Evolutionary conservation across 2,329 filamentous ascomycete species (phyloP), one percentile per base, ranked within the genome.

Genomic region (Xylogone sp.): DNA sequence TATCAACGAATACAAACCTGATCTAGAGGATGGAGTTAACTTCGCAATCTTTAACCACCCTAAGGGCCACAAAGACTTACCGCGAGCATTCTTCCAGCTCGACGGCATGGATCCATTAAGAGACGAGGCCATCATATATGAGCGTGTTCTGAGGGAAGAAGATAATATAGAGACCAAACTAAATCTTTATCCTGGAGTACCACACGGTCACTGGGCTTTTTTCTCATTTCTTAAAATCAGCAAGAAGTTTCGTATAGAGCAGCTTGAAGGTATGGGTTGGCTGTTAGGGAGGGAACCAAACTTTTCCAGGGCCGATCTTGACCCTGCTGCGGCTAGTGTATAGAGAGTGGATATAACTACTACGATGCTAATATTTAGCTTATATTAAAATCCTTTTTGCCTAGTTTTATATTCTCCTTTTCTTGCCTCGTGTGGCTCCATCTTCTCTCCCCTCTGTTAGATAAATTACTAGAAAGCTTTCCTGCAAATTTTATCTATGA

Each of bases 81-180:
- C 76, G 3, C 68, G 65, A 2, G 69, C 73, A 0, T 81, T 78
- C 59, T 63, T 82, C 1, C 75, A 79, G 57, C 67, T 79, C 0
- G 72, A 69, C 53, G 78, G 77, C 12, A 53, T 75, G 52, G 79
- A 82, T 59, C 72, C 72, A 0, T 54, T 77, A 2, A 64, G 79
- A 3, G 79, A 83, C 52, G 78, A 81, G 49, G 75, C 66, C 0
- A 54, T 82, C 44, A 72, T 81, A 0, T 82, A 80, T 55, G 77
- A 79, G 55, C 62, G 69, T 42, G 59, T 75, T 2, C 58, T 82
- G 52, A 64, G 69, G 29, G 72, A 75, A 50, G 69, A 74, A 29
- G n/a, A 29, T 45, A 21, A 21, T 45, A 27, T 45, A 16, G 43
- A 45, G 43, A 45, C 43, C 9, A 45, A 45, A 45, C 18, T 45